Conservation (phyloP, 208 protist species). For the Leishmania lainsoni region DNA sequence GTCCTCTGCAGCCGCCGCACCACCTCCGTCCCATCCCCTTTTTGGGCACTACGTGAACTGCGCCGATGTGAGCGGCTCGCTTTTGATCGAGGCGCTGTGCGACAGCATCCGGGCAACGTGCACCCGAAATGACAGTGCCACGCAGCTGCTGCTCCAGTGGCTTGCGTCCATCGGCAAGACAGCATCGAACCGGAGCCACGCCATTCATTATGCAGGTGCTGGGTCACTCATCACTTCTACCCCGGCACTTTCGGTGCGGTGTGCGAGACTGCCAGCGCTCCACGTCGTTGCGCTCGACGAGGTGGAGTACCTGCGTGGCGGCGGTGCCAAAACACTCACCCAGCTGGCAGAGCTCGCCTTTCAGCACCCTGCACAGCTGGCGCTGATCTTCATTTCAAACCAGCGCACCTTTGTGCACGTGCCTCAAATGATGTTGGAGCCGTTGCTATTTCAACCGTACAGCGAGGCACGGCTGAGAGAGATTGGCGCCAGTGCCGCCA, state of each 20-base stretch:
- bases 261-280: slow-evolving; percentile 24
- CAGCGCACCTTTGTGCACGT: slow-evolving; percentile 79
- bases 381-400: slow-evolving; percentile 84
- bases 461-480: slow-evolving; percentile 41
- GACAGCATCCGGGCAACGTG: slow-evolving; percentile 43
- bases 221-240: not conserved
- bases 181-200: not conserved
- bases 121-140: slow-evolving; percentile 38
- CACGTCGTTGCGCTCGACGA: slow-evolving; percentile 83
- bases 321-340: slow-evolving; percentile 41
- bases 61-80: slow-evolving; percentile 55
- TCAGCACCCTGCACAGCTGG: slow-evolving; percentile 44
- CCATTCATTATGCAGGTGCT: not conserved
- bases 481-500: slow-evolving; percentile 44
- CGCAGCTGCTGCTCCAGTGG: slow-evolving; percentile 33
- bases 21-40: slow-evolving; percentile 9
- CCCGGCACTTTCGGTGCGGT: not conserved
- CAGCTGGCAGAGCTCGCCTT: slow-evolving; percentile 55
- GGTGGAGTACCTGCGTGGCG: slow-evolving; percentile 70
- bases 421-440: slow-evolving; percentile 58
- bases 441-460: slow-evolving; percentile 75
- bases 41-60: slow-evolving; percentile 87
- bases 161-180: slow-evolving; percentile 28
- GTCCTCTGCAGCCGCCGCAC: not conserved
- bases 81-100: slow-evolving; percentile 49